Base-by-base conservation (phyloP, 805 yeast genomes). In the Starmera pachycereana region DNA sequence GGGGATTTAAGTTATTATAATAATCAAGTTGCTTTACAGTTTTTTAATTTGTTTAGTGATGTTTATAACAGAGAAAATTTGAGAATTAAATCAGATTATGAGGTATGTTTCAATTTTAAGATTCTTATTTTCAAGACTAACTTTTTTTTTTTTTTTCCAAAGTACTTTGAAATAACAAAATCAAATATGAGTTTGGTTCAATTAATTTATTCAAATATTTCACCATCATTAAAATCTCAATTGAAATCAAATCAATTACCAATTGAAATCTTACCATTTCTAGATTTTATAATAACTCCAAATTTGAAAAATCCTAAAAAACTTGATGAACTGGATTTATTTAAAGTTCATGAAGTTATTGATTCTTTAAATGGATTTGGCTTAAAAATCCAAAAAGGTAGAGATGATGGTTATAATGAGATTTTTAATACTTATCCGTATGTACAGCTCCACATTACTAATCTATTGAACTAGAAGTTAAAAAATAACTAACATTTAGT, bases 41-140 rank as follows among this genome's bases (percentile, higher is more conserved):
- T 78, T 46, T 82, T 74, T 68, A 65, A 71, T 14, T 58, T 72
- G 40, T 88, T 82, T 60, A 73, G 78, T 51, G 88, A 80, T 47
- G 65, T 74, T 33, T 67, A 66, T 18, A 75, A 69, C 43, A 55
- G 57, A 42, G 56, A 54, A 6, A 57, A 53, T 38, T 12, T 57
- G 11, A 55, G 53, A 33, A 47, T 61, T 28, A 54, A 51, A 39
- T 56, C 58, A 34, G 50, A 53, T 30, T 63, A 62, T 47, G 51
- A 46, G 32, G 37, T 35, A 10, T 18, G 35, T n/a, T n/a, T n/a
- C n/a, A n/a, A n/a, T n/a, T n/a, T n/a, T n/a, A n/a, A n/a, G n/a
- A n/a, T n/a, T n/a, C n/a, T n/a, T n/a, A n/a, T n/a, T n/a, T 32
- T 32, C 13, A 16, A 10, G 12, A 12, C 19, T 12, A 16, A 12